A percentile compares a stretch with the other conserved stretches of the same genome.
These are phyloP conservation scores for Pouteria glomerata DNA, from an alignment of 148 eudicot species.

Conservation along the genomic window DNA sequence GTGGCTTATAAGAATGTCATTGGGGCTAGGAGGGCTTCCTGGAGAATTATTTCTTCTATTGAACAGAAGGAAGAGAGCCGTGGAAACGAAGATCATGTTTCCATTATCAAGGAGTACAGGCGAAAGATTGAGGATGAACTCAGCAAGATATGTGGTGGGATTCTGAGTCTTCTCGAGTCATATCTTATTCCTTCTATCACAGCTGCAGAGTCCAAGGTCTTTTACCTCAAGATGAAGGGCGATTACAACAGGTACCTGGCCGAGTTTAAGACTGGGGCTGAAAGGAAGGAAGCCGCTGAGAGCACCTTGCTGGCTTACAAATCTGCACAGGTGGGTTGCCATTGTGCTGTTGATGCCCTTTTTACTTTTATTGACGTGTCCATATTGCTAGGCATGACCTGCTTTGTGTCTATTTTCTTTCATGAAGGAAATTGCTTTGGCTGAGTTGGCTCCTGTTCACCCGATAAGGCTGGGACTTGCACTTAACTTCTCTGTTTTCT, in stretches of 20 bases:
- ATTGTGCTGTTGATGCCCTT: background rate
- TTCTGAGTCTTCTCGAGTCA: slow-evolving; percentile 58
- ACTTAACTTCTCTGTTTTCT: slow-evolving; percentile 82
- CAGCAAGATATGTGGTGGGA: slow-evolving; percentile 72
- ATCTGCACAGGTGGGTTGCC: slow-evolving; percentile 67
- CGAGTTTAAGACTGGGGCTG: slow-evolving; percentile 71
- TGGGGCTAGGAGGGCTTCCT: slow-evolving; percentile 87
- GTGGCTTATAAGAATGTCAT: slow-evolving; percentile 86
- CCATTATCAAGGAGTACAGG: slow-evolving; percentile 65
- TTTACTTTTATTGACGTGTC: background rate
- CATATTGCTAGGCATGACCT: background rate
- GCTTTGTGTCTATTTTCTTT: slow-evolving; percentile 9
- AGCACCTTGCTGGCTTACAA: slow-evolving; percentile 72
- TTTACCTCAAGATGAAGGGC: slow-evolving; percentile 88
- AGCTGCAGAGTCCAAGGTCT: slow-evolving; percentile 70
- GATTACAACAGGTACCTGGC: slow-evolving; percentile 79
- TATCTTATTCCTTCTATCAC: slow-evolving; percentile 64
- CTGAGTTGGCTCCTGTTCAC: slow-evolving; percentile 76
- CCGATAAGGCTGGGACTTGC: slow-evolving; percentile 90
- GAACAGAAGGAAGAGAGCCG: slow-evolving; percentile 86
- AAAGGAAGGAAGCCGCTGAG: slow-evolving; percentile 86
- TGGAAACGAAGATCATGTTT: slow-evolving; percentile 73
- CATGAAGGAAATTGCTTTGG: slow-evolving; percentile 64
- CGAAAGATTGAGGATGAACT: slow-evolving; percentile 69
- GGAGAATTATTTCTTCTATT: slow-evolving; percentile 85